These are phyloP conservation scores for Trifolium fragiferum DNA, from an alignment of 306 rosid genomes.

Conservation along the genomic window DNA sequence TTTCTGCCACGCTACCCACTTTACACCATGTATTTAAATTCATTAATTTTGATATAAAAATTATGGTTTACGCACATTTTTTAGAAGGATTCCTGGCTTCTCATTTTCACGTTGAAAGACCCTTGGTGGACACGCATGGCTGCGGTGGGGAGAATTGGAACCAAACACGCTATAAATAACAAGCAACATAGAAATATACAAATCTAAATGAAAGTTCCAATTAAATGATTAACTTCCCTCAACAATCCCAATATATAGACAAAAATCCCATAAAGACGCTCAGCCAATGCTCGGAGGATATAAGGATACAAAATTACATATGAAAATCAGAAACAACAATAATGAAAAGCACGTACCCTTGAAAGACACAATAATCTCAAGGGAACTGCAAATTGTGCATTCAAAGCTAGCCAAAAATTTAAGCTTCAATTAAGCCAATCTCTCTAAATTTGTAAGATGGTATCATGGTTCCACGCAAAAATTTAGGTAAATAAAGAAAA, in stretches of 20 bases:
- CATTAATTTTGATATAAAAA: too few relatives aligned
- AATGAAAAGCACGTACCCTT: slow-evolving; percentile 42
- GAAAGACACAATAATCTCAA: slow-evolving; percentile 42
- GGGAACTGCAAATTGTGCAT: slow-evolving; percentile 54
- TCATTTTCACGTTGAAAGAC: too few relatives aligned
- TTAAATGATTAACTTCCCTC: slow-evolving; percentile 25
- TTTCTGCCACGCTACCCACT: too few relatives aligned
- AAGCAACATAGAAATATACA: slow-evolving; percentile 24
- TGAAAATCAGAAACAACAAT: slow-evolving; percentile 36
- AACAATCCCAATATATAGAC: slow-evolving; percentile 37
- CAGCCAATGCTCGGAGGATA: slow-evolving; percentile 22
- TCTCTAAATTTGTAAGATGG: slow-evolving; percentile 43
- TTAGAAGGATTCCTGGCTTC: too few relatives aligned
- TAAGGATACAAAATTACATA: slow-evolving; percentile 44
- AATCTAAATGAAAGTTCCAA: slow-evolving; percentile 34
- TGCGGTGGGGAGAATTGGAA: too few relatives aligned
- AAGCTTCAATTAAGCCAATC: slow-evolving; percentile 53
- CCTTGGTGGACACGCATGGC: too few relatives aligned
- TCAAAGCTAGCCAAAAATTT: slow-evolving; percentile 67
- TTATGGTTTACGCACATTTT: too few relatives aligned
- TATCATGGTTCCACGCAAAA: slow-evolving; percentile 52
- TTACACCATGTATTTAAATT: too few relatives aligned
- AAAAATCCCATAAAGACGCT: slow-evolving; percentile 26
- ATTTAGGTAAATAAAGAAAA: slow-evolving; percentile 39
- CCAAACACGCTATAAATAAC: slow-evolving; percentile 2